Conservation (phyloP, 148 eudicot genomes). For the Talinum fruticosum region DNA sequence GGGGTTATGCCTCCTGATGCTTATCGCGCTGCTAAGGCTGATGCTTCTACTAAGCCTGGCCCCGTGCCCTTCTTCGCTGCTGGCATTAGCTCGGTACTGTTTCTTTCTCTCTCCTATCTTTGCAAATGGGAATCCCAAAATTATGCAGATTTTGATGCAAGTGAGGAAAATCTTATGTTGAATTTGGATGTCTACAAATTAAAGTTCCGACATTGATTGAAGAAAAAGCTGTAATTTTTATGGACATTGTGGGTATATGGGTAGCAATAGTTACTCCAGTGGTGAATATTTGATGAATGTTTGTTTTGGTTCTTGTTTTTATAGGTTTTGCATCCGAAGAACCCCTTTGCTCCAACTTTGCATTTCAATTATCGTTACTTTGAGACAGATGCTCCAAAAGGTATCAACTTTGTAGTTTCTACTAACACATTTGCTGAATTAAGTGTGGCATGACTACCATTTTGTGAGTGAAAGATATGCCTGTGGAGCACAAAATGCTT, state of each 20-base stretch:
- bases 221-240: neutral
- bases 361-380: constrained; percentile 97
- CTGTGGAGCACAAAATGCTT: neutral
- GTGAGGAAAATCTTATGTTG: neutral
- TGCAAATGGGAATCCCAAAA: neutral
- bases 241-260: neutral
- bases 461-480: neutral
- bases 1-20: constrained; percentile 98
- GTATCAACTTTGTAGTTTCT: constrained; percentile 36
- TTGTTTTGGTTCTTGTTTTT: constrained; percentile 7
- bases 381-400: constrained; percentile 97
- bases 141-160: neutral
- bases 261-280: neutral
- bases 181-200: neutral
- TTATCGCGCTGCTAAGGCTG: constrained; percentile 84
- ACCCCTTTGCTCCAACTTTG: constrained; percentile 96
- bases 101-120: neutral
- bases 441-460: neutral
- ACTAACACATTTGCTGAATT: neutral
- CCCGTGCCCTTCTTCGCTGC: constrained; percentile 94
- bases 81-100: constrained; percentile 84
- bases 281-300: neutral
- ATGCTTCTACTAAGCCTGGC: constrained; percentile 49
- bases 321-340: constrained; percentile 96
- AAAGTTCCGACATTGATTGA: neutral